Percentiles rank a stretch among this genome's conserved stretches.
These are phyloP conservation scores for Lotmaria passim DNA, from an alignment of 208 protist genomes.

Conservation along the genomic window DNA sequence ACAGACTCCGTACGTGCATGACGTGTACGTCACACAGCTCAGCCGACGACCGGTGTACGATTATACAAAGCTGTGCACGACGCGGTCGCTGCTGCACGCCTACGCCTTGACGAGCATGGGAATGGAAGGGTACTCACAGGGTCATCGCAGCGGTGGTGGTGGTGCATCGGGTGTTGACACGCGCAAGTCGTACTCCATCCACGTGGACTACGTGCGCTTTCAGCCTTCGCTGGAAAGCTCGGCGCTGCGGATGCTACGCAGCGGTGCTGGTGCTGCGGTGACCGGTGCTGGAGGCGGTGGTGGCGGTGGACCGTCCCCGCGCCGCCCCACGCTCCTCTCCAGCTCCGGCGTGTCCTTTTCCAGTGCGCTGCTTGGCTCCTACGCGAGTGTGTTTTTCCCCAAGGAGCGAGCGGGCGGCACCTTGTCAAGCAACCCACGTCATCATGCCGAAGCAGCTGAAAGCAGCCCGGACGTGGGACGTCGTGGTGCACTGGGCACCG, in stretches of 20 bases:
- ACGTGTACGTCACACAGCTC: conserved; percentile 61
- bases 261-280: neutral
- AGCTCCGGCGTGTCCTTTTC: conserved; percentile 18
- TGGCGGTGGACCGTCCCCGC: neutral
- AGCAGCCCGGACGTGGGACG: neutral
- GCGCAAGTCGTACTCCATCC: conserved; percentile 61
- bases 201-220: conserved; percentile 83
- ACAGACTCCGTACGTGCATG: conserved; percentile 65
- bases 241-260: neutral
- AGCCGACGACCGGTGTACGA: conserved; percentile 57
- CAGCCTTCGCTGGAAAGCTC: conserved; percentile 34
- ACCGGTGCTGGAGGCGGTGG: neutral
- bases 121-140: neutral
- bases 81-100: neutral
- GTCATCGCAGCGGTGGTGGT: neutral
- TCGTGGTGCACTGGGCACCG: conserved; percentile 7
- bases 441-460: neutral
- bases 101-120: neutral
- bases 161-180: conserved; percentile 2
- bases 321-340: conserved; percentile 4
- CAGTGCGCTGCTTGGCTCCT: conserved; percentile 28
- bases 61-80: conserved; percentile 25
- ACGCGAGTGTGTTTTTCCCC: conserved; percentile 5
- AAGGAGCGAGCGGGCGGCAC: neutral
- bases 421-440: neutral